A percentile compares a stretch with the other conserved stretches of the same genome.
Conservation (phyloP, 2,329 filamentous ascomycete genomes). For the Alternaria sp. region DNA sequence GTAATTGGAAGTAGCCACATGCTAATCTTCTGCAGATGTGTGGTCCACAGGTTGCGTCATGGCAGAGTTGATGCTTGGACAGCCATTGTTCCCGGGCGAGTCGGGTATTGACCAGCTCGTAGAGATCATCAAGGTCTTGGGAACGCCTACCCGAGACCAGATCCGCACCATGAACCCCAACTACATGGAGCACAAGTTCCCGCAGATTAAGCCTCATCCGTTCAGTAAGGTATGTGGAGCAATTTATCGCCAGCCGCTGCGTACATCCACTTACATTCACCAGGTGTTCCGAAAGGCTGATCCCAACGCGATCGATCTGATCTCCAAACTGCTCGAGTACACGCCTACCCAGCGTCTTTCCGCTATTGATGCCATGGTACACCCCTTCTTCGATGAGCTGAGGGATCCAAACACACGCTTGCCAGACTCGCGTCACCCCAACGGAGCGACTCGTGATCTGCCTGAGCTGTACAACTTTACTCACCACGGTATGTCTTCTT, state of each 20-base stretch:
- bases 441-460: slow-evolving; percentile 79
- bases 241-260: not conserved
- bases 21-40: slow-evolving; percentile 71
- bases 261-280: slow-evolving; percentile 4
- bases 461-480: slow-evolving; percentile 93
- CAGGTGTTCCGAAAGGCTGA: slow-evolving; percentile 96
- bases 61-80: slow-evolving; percentile 98
- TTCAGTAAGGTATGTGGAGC: slow-evolving; percentile 80
- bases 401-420: slow-evolving; percentile 89
- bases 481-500: slow-evolving; percentile 76
- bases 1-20: slow-evolving; percentile 4
- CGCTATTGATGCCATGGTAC: slow-evolving; percentile 95
- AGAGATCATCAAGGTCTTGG: slow-evolving; percentile 98
- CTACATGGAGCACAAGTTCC: slow-evolving; percentile 99
- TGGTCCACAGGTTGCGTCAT: slow-evolving; percentile 99
- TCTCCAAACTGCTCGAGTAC: slow-evolving; percentile 93
- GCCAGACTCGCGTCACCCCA: slow-evolving; percentile 91
- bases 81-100: slow-evolving; percentile 96
- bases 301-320: slow-evolving; percentile 89
- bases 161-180: slow-evolving; percentile 99
- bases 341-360: slow-evolving; percentile 94
- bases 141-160: slow-evolving; percentile 95
- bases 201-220: slow-evolving; percentile 98
- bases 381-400: slow-evolving; percentile 98
- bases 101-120: slow-evolving; percentile 98